Conservation (phyloP, 164 flowering plant species). For the Magnolia officinalis region DNA sequence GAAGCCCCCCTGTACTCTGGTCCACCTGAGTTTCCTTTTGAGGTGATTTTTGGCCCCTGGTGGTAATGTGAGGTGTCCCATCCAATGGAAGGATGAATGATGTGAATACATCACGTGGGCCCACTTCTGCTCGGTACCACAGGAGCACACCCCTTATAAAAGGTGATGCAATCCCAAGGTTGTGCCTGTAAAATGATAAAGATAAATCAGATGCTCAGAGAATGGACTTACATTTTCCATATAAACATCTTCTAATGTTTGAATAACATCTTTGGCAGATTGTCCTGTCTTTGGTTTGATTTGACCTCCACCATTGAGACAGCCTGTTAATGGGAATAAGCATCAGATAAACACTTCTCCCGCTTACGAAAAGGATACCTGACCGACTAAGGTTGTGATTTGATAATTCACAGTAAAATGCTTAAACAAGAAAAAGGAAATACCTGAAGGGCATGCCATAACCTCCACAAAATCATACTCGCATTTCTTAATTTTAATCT, state of each 20-base stretch:
- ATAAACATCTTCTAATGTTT: slow-evolving; percentile 55
- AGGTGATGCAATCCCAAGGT: background rate
- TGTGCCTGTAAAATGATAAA: background rate
- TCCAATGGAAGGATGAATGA: too few species aligned
- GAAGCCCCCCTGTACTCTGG: too few species aligned
- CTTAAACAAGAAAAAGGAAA: background rate
- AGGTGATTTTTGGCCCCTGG: too few species aligned
- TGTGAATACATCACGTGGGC: too few species aligned
- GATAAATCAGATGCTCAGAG: background rate
- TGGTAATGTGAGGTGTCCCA: too few species aligned
- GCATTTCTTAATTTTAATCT: slow-evolving; percentile 72
- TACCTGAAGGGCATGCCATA: slow-evolving; percentile 99
- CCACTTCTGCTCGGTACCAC: background rate
- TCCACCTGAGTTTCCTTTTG: too few species aligned
- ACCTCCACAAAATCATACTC: slow-evolving; percentile 92
- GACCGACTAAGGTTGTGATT: background rate
- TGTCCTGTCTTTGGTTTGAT: slow-evolving; percentile 79
- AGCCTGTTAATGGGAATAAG: slow-evolving; percentile 45
- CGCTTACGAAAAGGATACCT: background rate
- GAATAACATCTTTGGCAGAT: slow-evolving; percentile 72
- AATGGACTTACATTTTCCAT: slow-evolving; percentile 60
- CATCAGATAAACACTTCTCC: background rate
- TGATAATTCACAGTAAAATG: background rate
- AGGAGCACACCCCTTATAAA: background rate
- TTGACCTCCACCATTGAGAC: slow-evolving; percentile 98